Conservation (phyloP, 208 protist species). For the Porcisia hertigi region DNA sequence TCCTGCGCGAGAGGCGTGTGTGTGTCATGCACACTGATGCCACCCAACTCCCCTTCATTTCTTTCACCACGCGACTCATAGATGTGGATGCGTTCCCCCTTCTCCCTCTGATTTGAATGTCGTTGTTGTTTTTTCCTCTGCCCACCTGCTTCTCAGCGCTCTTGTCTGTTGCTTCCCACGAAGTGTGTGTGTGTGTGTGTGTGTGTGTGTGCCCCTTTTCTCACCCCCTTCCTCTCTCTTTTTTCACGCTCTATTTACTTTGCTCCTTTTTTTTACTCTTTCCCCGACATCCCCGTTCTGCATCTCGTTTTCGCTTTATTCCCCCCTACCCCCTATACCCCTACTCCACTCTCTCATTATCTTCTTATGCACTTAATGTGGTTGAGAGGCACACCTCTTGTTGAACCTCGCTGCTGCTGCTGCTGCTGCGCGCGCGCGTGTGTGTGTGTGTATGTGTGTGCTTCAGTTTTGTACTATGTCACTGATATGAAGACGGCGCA, state of each 20-base stretch:
- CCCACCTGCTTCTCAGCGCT: background rate
- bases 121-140: background rate
- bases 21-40: background rate
- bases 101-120: background rate
- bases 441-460: too few species aligned
- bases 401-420: too few species aligned
- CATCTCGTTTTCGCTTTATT: too few species aligned
- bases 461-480: too few species aligned
- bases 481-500: too few species aligned
- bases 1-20: background rate
- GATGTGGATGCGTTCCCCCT: background rate
- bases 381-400: too few species aligned
- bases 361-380: too few species aligned
- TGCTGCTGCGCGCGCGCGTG: too few species aligned
- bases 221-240: background rate
- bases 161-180: background rate
- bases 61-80: background rate
- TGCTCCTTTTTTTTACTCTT: conserved; percentile 3
- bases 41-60: background rate
- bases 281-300: too few species aligned
- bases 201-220: background rate
- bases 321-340: too few species aligned
- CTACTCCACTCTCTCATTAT: too few species aligned
- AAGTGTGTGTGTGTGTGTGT: too few species aligned
- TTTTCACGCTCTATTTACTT: conserved; percentile 1